Evolutionary conservation across 2,329 filamentous ascomycete species (phyloP).

Genomic region (Biscogniauxia sp.): DNA sequence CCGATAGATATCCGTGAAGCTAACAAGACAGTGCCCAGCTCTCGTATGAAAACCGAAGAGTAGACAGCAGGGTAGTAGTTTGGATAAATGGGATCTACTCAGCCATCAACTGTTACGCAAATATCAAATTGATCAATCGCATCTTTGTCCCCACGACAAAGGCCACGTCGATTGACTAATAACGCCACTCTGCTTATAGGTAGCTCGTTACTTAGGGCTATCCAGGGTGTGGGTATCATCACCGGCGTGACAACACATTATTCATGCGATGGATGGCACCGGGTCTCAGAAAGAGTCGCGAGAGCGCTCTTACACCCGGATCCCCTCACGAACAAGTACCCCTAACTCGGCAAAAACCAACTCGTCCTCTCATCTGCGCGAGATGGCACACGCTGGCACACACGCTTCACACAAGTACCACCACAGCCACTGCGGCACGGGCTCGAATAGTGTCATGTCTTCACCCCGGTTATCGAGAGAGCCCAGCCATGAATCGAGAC

Average conservation of each 20-base stretch:
- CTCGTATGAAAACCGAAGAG: slow-evolving; percentile 2
- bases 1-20: slow-evolving; percentile 14
- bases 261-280: slow-evolving; percentile 25
- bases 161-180: neutral
- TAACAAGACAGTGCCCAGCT: slow-evolving; percentile 3
- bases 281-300: slow-evolving; percentile 21
- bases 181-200: neutral
- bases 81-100: neutral
- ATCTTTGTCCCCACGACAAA: neutral
- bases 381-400: slow-evolving; percentile 36
- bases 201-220: neutral
- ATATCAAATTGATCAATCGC: too few relatives aligned
- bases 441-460: slow-evolving; percentile 35
- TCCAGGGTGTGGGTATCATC: neutral
- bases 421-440: slow-evolving; percentile 37
- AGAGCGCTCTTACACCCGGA: slow-evolving; percentile 37
- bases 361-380: slow-evolving; percentile 39
- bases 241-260: neutral
- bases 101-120: neutral
- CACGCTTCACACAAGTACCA: slow-evolving; percentile 41
- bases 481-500: slow-evolving; percentile 41
- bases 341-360: slow-evolving; percentile 40
- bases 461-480: slow-evolving; percentile 42
- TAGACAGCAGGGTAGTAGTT: neutral
- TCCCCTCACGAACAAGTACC: slow-evolving; percentile 44